Base-by-base conservation (phyloP, 129 eudicot genomes). In the Ambrosia artemisiifolia region DNA sequence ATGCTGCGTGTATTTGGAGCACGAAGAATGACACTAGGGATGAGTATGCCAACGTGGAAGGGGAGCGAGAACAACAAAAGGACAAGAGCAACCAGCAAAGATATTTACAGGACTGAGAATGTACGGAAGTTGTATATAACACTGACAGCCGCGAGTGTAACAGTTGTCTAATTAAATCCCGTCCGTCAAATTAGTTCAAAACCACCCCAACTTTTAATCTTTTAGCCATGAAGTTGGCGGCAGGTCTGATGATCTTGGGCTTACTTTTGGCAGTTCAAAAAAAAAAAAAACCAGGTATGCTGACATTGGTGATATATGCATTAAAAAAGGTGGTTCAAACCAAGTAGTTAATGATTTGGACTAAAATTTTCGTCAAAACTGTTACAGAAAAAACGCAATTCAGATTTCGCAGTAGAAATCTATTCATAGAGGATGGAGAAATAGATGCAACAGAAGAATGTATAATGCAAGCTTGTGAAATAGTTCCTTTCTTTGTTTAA, bases 61-160 rank as follows among this genome's bases (percentile, higher is more conserved):
- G 92, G 84, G 78, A 77, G 96, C 49, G 96, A 89, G 84, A 89
- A 89, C 72, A 91, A 88, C 81, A 77, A 91, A 75, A 66, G 91
- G 72, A 53, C 92, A 67, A 77, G 96, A 77, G 96, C n/a, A n/a
- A n/a, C n/a, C n/a, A n/a, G n/a, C n/a, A n/a, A n/a, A n/a, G 77
- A 88, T 88, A 74, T 86, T 85, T 75, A 65, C 87, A 46, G 96
- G 96, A 0, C 70, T 88, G 60, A 73, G 96, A 33, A 85, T 77
- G 85, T 86, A 76, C 75, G 92, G 92, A 0, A 86, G 82, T 73
- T 88, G 76, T 54, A 81, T 67, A n/a, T n/a, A n/a, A n/a, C n/a
- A n/a, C n/a, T n/a, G n/a, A n/a, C n/a, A n/a, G n/a, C n/a, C n/a
- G n/a, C n/a, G n/a, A n/a, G n/a, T n/a, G n/a, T n/a, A n/a, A n/a